phyloP scores from a whole-genome alignment of 371 early-diverging fungal genomes.

The Actinomortierella wolfii region DNA sequence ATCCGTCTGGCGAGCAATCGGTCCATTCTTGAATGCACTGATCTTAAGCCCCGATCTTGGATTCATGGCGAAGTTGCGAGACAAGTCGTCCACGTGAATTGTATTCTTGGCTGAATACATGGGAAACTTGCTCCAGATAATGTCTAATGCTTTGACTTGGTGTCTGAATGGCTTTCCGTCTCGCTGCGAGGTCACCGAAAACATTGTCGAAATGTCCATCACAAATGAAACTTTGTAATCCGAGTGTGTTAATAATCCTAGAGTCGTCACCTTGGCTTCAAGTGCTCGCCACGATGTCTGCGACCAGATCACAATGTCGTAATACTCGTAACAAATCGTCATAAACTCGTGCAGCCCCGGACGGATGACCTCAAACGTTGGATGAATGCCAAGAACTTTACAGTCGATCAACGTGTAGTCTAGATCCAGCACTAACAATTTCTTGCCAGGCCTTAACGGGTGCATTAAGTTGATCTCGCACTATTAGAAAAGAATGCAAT shows the following conservation, averaged over 20 bases:
- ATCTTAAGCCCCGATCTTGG: slow-evolving; percentile 62
- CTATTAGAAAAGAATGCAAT: slow-evolving; percentile 16
- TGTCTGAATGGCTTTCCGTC: slow-evolving; percentile 54
- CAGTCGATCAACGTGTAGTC: slow-evolving; percentile 71
- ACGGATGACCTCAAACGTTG: slow-evolving; percentile 56
- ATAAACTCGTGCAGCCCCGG: slow-evolving; percentile 68
- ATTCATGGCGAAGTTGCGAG: slow-evolving; percentile 59
- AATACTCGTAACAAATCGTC: slow-evolving; percentile 57
- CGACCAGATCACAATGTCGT: slow-evolving; percentile 70
- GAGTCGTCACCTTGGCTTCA: slow-evolving; percentile 66
- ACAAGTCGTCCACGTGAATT: slow-evolving; percentile 64
- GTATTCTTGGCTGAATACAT: slow-evolving; percentile 53
- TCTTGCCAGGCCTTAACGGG: slow-evolving; percentile 53
- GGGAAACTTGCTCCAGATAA: slow-evolving; percentile 63
- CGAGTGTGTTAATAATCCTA: slow-evolving; percentile 60
- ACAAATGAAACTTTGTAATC: slow-evolving; percentile 64
- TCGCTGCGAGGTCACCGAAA: slow-evolving; percentile 53
- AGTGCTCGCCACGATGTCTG: slow-evolving; percentile 66
- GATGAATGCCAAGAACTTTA: slow-evolving; percentile 50
- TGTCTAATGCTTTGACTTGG: slow-evolving; percentile 65
- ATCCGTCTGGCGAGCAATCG: slow-evolving; percentile 48
- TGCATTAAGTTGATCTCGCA: slow-evolving; percentile 57
- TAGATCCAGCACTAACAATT: slow-evolving; percentile 64
- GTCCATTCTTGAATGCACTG: slow-evolving; percentile 58
- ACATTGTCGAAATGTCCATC: slow-evolving; percentile 64